These are phyloP conservation scores for Sparassis latifolia DNA, from an alignment of 1,284 basidiomycete species.

Conservation along the genomic window DNA sequence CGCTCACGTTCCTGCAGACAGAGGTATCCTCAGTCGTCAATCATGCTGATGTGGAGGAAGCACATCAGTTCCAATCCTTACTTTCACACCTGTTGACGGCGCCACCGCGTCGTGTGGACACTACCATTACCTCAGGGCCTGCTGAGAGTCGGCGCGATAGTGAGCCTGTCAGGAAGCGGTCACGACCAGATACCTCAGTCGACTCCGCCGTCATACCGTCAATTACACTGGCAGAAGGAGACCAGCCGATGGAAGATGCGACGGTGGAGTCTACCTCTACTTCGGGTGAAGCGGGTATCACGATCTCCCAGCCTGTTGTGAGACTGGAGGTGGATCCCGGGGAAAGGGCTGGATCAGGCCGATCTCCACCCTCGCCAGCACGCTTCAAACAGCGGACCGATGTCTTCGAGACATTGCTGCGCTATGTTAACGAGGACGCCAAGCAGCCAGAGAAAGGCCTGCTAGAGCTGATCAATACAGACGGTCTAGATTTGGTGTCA, in stretches of 20 bases:
- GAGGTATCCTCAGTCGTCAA: conserved; percentile 67
- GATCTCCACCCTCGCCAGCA: conserved; percentile 24
- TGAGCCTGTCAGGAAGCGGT: neutral
- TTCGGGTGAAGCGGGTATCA: neutral
- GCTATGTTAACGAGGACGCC: conserved; percentile 51
- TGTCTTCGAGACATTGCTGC: conserved; percentile 61
- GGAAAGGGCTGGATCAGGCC: conserved; percentile 19
- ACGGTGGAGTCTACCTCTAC: neutral
- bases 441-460: conserved; percentile 50
- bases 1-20: conserved; percentile 64
- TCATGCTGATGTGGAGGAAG: conserved; percentile 55
- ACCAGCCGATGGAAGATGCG: conserved; percentile 8
- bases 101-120: neutral
- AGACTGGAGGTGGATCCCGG: conserved; percentile 33
- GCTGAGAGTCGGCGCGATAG: neutral
- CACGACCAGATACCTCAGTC: neutral
- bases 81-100: conserved; percentile 56
- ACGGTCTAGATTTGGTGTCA: neutral
- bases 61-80: conserved; percentile 57
- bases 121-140: neutral
- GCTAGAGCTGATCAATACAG: conserved; percentile 24
- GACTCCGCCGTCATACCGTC: neutral
- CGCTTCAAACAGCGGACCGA: conserved; percentile 56
- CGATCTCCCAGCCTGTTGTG: conserved; percentile 12
- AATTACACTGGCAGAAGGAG: conserved; percentile 2